phyloP scores from a whole-genome alignment of 495 filamentous ascomycete species.

The Penicillium longicatenatum region DNA sequence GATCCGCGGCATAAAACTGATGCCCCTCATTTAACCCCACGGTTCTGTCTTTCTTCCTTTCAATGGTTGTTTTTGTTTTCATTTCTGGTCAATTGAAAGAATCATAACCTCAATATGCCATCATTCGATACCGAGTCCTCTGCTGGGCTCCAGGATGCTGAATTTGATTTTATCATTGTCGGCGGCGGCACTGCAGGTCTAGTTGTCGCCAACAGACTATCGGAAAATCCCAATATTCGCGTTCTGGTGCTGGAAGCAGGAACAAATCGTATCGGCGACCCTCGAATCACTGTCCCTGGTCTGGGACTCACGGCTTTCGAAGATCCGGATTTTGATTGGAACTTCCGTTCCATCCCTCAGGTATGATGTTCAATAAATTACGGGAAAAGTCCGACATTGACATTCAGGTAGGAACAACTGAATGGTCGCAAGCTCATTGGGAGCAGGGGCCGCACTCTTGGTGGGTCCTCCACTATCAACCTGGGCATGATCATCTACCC shows the following conservation, averaged over 20 bases:
- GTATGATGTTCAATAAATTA: slow-evolving; percentile 17
- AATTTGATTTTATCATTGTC: slow-evolving; percentile 21
- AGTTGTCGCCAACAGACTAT: slow-evolving; percentile 50
- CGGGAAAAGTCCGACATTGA: too few relatives aligned
- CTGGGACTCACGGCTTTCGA: slow-evolving; percentile 38
- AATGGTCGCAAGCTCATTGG: slow-evolving; percentile 22
- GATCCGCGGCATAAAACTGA: too few relatives aligned
- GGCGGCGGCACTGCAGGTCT: slow-evolving; percentile 51
- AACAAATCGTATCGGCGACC: slow-evolving; percentile 42
- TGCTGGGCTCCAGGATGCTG: slow-evolving; percentile 2
- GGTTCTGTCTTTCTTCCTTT: too few relatives aligned
- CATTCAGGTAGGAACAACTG: slow-evolving; percentile 18
- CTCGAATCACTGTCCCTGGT: slow-evolving; percentile 44
- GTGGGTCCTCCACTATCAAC: slow-evolving; percentile 60
- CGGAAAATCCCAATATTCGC: slow-evolving; percentile 38
- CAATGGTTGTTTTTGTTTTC: too few relatives aligned
- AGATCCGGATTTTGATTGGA: slow-evolving; percentile 56
- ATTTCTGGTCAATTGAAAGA: too few relatives aligned
- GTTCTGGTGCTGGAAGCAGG: slow-evolving; percentile 60
- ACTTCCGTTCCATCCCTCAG: slow-evolving; percentile 52
- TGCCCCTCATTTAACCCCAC: too few relatives aligned
- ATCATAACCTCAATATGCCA: slow-evolving; percentile 1
- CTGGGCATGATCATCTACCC: slow-evolving; percentile 29
- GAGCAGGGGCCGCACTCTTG: slow-evolving; percentile 53
- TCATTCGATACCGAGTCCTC: slow-evolving; percentile 15